These are phyloP conservation scores for Quercus parvula DNA, from an alignment of 306 rosid species.

Conservation along the genomic window DNA sequence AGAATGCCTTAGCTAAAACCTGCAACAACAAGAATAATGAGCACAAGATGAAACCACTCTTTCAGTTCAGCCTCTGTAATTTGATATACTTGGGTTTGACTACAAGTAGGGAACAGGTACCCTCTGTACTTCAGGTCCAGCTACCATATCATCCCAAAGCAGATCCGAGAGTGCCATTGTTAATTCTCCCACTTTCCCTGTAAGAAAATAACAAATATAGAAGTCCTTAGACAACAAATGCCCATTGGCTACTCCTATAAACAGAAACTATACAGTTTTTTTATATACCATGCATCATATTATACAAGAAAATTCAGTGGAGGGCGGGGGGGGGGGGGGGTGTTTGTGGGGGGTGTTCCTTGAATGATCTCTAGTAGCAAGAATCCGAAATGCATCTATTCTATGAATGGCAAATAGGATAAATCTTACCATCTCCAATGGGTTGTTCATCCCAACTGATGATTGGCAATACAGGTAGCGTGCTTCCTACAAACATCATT, in stretches of 20 bases:
- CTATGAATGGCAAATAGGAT: no score
- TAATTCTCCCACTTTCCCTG: conserved; percentile 81
- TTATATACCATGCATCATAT: no score
- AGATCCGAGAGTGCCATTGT: conserved; percentile 74
- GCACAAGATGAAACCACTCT: conserved; percentile 8
- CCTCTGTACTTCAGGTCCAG: conserved; percentile 65
- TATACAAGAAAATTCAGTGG: no score
- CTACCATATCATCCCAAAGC: conserved; percentile 80
- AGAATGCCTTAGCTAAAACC: not conserved
- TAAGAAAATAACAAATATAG: not conserved
- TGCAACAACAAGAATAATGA: conserved; percentile 17
- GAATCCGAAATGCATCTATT: not conserved
- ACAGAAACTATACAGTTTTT: no score
- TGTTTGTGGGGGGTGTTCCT: not conserved
- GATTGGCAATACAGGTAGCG: conserved; percentile 86
- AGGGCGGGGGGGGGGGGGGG: no score
- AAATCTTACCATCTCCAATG: conserved; percentile 66
- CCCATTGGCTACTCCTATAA: not conserved
- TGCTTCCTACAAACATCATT: conserved; percentile 95
- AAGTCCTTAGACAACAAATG: not conserved
- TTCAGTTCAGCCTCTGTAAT: conserved; percentile 13
- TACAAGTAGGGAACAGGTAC: conserved; percentile 44
- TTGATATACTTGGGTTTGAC: conserved; percentile 16
- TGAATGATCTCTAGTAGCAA: not conserved
- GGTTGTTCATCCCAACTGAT: conserved; percentile 72